Evolutionary conservation across 1,284 basidiomycete species (phyloP).

Genomic region (Caloboletus inedulis): DNA sequence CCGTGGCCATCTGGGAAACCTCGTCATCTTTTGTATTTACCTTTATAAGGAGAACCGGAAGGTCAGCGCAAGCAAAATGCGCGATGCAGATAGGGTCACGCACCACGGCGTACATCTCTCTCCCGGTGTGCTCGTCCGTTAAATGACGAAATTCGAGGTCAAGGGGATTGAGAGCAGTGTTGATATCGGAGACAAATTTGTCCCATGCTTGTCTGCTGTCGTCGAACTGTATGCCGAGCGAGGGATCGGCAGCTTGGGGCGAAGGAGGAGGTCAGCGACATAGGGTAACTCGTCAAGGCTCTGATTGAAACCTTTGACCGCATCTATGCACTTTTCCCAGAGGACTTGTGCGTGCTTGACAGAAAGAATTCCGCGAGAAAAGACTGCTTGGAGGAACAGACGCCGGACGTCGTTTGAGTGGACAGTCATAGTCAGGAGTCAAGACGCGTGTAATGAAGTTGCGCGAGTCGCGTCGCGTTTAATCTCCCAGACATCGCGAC

Average conservation of each 20-base stretch:
- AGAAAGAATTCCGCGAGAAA: constrained; percentile 67
- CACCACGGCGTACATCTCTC: constrained; percentile 64
- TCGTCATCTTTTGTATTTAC: constrained; percentile 76
- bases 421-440: constrained; percentile 36
- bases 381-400: constrained; percentile 72
- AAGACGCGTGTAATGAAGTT: constrained; percentile 2
- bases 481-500: too few relatives aligned
- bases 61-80: not conserved
- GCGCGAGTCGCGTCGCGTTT: constrained; percentile 14
- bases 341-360: constrained; percentile 59
- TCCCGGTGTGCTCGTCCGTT: constrained; percentile 62
- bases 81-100: constrained; percentile 18
- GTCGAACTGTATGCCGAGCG: constrained; percentile 44
- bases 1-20: constrained; percentile 78
- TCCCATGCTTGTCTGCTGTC: constrained; percentile 53
- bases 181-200: constrained; percentile 56
- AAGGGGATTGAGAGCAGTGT: constrained; percentile 58
- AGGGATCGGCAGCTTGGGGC: constrained; percentile 47
- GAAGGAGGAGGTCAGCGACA: constrained; percentile 7
- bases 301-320: constrained; percentile 53
- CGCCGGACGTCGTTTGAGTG: constrained; percentile 60
- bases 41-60: constrained; percentile 37
- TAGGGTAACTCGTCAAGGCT: not conserved
- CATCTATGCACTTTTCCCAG: constrained; percentile 63
- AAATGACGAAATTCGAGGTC: constrained; percentile 67